Evolutionary conservation across 1,139 yeast genomes (phyloP).

Genomic region (Meyerozyma athensensis): DNA sequence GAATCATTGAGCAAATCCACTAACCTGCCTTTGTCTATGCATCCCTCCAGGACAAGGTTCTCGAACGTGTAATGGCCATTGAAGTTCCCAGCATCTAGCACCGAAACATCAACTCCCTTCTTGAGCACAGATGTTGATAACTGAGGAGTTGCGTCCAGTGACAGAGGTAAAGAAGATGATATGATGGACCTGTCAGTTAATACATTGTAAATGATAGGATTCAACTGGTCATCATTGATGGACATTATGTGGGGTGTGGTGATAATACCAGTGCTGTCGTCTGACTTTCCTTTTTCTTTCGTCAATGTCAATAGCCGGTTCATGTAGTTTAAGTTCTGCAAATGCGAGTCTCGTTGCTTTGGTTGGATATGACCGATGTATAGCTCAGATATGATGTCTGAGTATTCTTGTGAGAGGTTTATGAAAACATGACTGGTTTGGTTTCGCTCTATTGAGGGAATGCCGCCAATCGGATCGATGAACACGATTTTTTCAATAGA

Average conservation of each 20-base stretch:
- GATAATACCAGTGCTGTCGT: conserved; percentile 43
- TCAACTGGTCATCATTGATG: conserved; percentile 43
- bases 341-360: conserved; percentile 43
- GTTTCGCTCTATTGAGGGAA: conserved; percentile 79
- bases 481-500: conserved; percentile 77
- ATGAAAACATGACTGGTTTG: conserved; percentile 85
- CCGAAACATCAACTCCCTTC: conserved; percentile 65
- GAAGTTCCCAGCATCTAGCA: conserved; percentile 35
- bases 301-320: conserved; percentile 33
- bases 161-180: conserved; percentile 84
- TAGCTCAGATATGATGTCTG: conserved; percentile 60
- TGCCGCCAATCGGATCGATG: conserved; percentile 81
- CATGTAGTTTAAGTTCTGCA: conserved; percentile 52
- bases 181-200: conserved; percentile 90
- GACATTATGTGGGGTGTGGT: conserved; percentile 42
- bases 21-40: conserved; percentile 54
- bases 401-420: conserved; percentile 77
- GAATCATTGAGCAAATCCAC: conserved; percentile 69
- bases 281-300: conserved; percentile 28
- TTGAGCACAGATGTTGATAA: conserved; percentile 76
- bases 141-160: conserved; percentile 58
- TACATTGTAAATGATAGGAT: conserved; percentile 84
- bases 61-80: conserved; percentile 34
- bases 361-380: conserved; percentile 49
- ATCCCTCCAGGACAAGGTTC: conserved; percentile 41